Evolutionary conservation across 441 rosid species (phyloP).

Genomic region (Syzygium malaccense): DNA sequence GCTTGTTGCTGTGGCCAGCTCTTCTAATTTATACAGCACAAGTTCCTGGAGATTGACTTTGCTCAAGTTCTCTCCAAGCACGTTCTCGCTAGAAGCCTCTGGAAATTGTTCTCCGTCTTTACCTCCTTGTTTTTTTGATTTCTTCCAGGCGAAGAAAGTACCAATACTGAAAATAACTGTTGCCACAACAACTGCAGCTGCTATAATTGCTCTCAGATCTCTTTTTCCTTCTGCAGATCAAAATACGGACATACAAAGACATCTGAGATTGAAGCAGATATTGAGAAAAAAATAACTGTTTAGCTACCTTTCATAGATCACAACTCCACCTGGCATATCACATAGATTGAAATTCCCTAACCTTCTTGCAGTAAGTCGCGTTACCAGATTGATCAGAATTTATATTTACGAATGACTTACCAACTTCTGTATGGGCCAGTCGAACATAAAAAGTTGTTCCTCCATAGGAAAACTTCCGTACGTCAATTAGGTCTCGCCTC

Average conservation of each 20-base stretch:
- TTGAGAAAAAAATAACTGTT: not conserved
- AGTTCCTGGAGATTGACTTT: not conserved
- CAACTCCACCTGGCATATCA: not conserved
- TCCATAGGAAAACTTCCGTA: not conserved
- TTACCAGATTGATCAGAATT: not conserved
- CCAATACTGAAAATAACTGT: not conserved
- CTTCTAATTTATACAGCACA: not conserved
- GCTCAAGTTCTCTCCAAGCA: not conserved
- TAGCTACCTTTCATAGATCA: not conserved
- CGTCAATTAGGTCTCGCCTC: not conserved
- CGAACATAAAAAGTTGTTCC: slow-evolving; percentile 36
- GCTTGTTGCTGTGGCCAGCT: not conserved
- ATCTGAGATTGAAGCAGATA: not conserved
- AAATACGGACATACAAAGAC: not conserved
- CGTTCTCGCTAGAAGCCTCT: not conserved
- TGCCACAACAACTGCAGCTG: not conserved
- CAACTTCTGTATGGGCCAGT: slow-evolving; percentile 33
- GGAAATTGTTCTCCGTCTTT: not conserved
- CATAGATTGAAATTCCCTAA: not conserved
- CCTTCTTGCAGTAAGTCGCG: not conserved
- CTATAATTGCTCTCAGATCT: not conserved
- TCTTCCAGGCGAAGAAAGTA: not conserved
- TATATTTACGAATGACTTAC: slow-evolving; percentile 9
- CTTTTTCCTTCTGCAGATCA: not conserved
- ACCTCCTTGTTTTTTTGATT: not conserved